Evolutionary conservation across 768 basidiomycete genomes (phyloP).

Genomic region (Hygrophoropsis aurantiaca): DNA sequence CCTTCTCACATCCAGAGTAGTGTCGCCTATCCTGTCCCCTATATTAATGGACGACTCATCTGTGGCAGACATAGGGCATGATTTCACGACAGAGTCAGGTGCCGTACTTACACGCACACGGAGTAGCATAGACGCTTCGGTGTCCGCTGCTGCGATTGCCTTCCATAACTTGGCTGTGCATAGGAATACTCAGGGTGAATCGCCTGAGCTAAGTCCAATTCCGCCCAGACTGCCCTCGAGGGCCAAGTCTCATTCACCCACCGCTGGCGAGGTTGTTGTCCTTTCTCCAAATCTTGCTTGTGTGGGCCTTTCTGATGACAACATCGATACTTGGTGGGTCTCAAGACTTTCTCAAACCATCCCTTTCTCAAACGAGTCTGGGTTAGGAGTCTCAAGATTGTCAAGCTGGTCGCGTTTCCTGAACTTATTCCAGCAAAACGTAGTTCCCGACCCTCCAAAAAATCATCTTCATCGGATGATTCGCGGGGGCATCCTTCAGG

Average conservation of each 20-base stretch:
- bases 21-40: constrained; percentile 32
- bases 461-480: too few species aligned
- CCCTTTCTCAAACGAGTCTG: too few species aligned
- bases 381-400: constrained; percentile 55
- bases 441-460: constrained; percentile 2
- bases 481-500: too few species aligned
- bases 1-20: constrained; percentile 27
- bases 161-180: constrained; percentile 7
- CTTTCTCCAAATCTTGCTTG: constrained; percentile 73
- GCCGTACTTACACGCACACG: constrained; percentile 51
- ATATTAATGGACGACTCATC: constrained; percentile 28
- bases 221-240: constrained; percentile 21
- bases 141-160: constrained; percentile 10
- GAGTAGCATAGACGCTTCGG: constrained; percentile 36
- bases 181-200: constrained; percentile 4
- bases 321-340: constrained; percentile 60
- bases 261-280: constrained; percentile 57
- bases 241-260: constrained; percentile 52
- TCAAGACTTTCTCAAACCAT: too few species aligned
- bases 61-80: constrained; percentile 26
- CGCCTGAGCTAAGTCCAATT: constrained; percentile 5
- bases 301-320: constrained; percentile 70
- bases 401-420: constrained; percentile 76
- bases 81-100: constrained; percentile 33
- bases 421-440: constrained; percentile 55